Evolutionary conservation across 1,139 yeast species (phyloP), one percentile per base, ranked within the genome.

Genomic region (Kodamaea derodonti): DNA sequence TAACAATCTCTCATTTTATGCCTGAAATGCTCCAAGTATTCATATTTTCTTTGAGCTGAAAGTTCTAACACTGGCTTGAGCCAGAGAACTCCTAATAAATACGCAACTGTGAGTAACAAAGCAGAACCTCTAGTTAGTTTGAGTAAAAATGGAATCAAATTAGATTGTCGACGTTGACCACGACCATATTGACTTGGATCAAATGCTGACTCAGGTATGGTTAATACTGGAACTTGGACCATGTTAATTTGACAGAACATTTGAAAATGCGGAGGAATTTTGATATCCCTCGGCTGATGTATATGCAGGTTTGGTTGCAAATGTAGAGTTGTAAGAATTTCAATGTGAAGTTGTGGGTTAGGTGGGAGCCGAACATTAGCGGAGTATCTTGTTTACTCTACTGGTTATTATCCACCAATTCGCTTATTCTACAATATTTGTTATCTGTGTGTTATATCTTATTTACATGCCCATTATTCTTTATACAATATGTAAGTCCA

Each of bases 121-220:
- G 69, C 68, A 6, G 73, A 65, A 3, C 68, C 63, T 35, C 63
- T 54, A 9, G 70, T 60, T 22, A 69, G 54, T 31, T 46, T 52
- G 24, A 68, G 32, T 10, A 69, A 36, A 40, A 56, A 69, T 13
- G 38, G 43, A 12, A 64, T 41, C 14, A 66, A 40, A 13, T 48
- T 46, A 3, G 71, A 61, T 32, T 44, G 44, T n/a, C 52, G 47
- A n/a, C 50, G 43, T 15, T 39, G 27, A 11, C 34, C 30, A 2
- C 50, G 35, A 12, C 12, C 7, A 12, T 24, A 24, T 12, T 26
- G 18, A 7, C 16, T 13, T 2, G 65, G 56, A 37, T 69, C 69
- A 41, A 59, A 69, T 1, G 74, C 65, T 2, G 68, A 38, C 40
- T 69, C 75, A 2, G 75, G 74, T 1, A 69, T 65, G 1, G 75